Evolutionary conservation across 164 flowering plant genomes (phyloP).

Genomic region (Vitis labrusca): DNA sequence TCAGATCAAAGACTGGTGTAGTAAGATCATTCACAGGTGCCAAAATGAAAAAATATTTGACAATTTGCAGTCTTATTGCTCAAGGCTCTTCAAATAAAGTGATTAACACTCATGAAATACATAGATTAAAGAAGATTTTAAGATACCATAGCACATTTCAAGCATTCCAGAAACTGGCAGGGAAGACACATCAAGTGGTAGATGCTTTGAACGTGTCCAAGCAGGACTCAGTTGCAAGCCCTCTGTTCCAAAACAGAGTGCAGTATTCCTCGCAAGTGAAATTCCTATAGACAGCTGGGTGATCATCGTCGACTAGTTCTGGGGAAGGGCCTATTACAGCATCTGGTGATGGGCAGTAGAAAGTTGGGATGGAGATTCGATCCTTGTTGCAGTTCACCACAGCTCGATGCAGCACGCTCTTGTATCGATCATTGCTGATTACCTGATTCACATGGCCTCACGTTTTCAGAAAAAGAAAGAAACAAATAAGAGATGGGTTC

Average conservation of each 20-base stretch:
- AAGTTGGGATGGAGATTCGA: slow-evolving; percentile 59
- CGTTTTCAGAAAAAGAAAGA: no score
- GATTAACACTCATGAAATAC: no score
- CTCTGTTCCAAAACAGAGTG: slow-evolving; percentile 48
- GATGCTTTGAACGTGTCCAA: slow-evolving; percentile 38
- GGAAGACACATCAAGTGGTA: background rate
- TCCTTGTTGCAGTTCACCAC: slow-evolving; percentile 50
- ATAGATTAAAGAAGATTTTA: no score
- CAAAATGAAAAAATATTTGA: no score
- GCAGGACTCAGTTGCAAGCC: slow-evolving; percentile 31
- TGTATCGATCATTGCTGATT: slow-evolving; percentile 60
- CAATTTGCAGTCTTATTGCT: no score
- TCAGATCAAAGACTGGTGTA: no score
- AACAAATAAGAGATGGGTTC: no score
- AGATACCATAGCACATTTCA: no score
- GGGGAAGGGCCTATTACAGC: slow-evolving; percentile 47
- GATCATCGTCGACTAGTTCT: slow-evolving; percentile 19
- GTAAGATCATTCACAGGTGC: no score
- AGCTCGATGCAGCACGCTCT: slow-evolving; percentile 65
- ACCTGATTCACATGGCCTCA: slow-evolving; percentile 29
- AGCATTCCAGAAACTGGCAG: no score
- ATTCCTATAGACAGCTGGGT: slow-evolving; percentile 34
- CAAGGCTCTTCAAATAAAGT: no score
- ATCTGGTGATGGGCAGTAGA: slow-evolving; percentile 56
- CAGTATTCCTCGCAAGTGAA: slow-evolving; percentile 44